Evolutionary conservation across 1,284 basidiomycete species (phyloP).

Genomic region (Ganoderma lingzhi): DNA sequence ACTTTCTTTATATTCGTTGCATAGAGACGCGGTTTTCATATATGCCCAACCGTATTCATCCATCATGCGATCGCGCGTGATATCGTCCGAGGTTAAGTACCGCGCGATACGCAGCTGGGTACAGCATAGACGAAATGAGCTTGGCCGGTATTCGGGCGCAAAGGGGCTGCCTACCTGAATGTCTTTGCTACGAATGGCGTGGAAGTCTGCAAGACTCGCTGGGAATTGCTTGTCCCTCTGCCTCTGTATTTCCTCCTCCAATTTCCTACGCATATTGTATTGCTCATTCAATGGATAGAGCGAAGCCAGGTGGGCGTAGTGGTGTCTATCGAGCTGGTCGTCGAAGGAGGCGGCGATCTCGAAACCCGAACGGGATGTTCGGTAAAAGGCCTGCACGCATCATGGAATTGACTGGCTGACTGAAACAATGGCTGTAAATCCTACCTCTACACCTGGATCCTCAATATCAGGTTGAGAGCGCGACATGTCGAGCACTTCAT

Average conservation of each 20-base stretch:
- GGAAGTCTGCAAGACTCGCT: slow-evolving; percentile 52
- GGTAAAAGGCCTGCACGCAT: slow-evolving; percentile 20
- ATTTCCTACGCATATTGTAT: slow-evolving; percentile 38
- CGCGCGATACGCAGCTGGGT: slow-evolving; percentile 53
- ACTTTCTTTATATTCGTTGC: slow-evolving; percentile 43
- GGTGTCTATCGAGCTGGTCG: slow-evolving; percentile 40
- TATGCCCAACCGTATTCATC: slow-evolving; percentile 61
- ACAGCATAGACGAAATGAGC: not conserved
- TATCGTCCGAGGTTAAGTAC: slow-evolving; percentile 52
- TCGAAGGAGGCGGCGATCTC: slow-evolving; percentile 29
- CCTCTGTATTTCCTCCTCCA: slow-evolving; percentile 46
- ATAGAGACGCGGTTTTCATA: slow-evolving; percentile 52
- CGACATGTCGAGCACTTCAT: slow-evolving; percentile 34
- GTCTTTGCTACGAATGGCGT: slow-evolving; percentile 50
- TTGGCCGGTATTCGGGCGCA: not conserved
- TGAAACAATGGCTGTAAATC: not conserved
- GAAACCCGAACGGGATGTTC: slow-evolving; percentile 7
- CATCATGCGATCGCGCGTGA: slow-evolving; percentile 56
- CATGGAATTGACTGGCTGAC: not conserved
- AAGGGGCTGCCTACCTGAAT: slow-evolving; percentile 40
- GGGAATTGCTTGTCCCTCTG: slow-evolving; percentile 60
- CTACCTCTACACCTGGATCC: slow-evolving; percentile 33
- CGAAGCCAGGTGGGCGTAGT: slow-evolving; percentile 51
- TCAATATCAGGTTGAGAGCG: slow-evolving; percentile 27
- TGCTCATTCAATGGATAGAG: slow-evolving; percentile 45